phyloP scores from a whole-genome alignment of 352 stramenopile genomes.

The Phytophthora sp. region DNA sequence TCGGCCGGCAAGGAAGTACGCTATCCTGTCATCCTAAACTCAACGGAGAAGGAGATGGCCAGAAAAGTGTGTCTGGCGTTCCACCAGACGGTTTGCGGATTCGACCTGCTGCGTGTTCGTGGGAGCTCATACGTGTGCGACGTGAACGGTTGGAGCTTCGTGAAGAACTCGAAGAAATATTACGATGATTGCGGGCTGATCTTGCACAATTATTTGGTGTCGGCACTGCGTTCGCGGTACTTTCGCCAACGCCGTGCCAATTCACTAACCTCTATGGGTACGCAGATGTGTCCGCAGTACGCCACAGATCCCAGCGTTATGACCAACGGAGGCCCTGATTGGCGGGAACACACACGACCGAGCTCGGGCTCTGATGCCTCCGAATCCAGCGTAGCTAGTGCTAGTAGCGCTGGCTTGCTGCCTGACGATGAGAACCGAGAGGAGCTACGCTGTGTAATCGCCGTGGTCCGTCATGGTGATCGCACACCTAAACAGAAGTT shows the following conservation, averaged over 20 bases:
- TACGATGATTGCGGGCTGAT: conserved; percentile 98
- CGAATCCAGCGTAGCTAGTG: conserved; percentile 71
- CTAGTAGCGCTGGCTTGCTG: conserved; percentile 45
- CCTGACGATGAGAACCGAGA: conserved; percentile 88
- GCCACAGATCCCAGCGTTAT: conserved; percentile 59
- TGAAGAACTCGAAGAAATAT: conserved; percentile 98
- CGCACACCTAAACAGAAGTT: conserved; percentile 99
- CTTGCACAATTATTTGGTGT: conserved; percentile 91
- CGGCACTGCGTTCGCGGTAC: conserved; percentile 76
- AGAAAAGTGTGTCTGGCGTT: conserved; percentile 94
- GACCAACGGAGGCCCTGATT: conserved; percentile 29
- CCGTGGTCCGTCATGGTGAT: conserved; percentile 98
- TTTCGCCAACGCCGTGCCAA: conserved; percentile 77
- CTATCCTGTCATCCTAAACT: conserved; percentile 99
- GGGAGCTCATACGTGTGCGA: conserved; percentile 98
- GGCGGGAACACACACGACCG: conserved; percentile 47
- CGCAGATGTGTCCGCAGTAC: conserved; percentile 84
- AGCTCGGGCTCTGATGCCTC: conserved; percentile 74
- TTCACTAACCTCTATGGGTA: conserved; percentile 43
- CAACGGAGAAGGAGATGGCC: conserved; percentile 98
- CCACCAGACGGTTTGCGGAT: conserved; percentile 99
- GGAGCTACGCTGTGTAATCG: conserved; percentile 98
- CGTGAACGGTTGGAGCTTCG: conserved; percentile 99
- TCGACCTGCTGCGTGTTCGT: conserved; percentile 96
- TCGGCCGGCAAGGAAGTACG: conserved; percentile 98